phyloP scores from a whole-genome alignment of 2,329 filamentous ascomycete species.

The Penicillium janthinellum region DNA sequence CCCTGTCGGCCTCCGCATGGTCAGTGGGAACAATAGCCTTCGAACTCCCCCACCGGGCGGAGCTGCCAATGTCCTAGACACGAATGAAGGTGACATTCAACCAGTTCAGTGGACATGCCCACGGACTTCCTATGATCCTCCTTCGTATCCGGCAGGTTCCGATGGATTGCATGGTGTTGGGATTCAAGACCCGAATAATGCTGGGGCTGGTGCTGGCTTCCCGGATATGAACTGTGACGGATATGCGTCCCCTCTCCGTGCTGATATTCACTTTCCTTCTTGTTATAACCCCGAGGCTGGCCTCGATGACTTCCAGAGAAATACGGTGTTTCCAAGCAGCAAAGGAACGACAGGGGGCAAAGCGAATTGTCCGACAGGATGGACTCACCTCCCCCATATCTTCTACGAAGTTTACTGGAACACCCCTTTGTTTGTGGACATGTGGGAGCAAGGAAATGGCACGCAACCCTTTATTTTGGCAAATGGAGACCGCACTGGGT shows the following conservation, averaged over 20 bases:
- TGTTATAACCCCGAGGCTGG: slow-evolving; percentile 19
- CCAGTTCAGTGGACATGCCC: slow-evolving; percentile 22
- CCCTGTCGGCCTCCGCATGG: slow-evolving; percentile 70
- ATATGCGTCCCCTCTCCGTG: slow-evolving; percentile 17
- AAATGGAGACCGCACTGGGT: slow-evolving; percentile 19
- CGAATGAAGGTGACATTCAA: slow-evolving; percentile 17
- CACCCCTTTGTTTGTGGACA: slow-evolving; percentile 12
- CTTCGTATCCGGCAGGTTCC: slow-evolving; percentile 15
- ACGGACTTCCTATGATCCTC: slow-evolving; percentile 12
- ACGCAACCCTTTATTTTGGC: slow-evolving; percentile 17
- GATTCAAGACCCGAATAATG: slow-evolving; percentile 19
- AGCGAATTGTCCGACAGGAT: slow-evolving; percentile 16
- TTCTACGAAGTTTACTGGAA: slow-evolving; percentile 24
- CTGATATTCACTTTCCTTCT: slow-evolving; percentile 22
- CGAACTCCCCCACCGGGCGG: slow-evolving; percentile 50
- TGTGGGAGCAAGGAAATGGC: slow-evolving; percentile 14
- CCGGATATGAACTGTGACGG: slow-evolving; percentile 24
- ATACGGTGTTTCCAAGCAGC: slow-evolving; percentile 16
- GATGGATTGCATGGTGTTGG: slow-evolving; percentile 20
- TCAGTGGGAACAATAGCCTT: slow-evolving; percentile 60
- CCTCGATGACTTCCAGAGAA: slow-evolving; percentile 11
- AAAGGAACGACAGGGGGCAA: slow-evolving; percentile 16
- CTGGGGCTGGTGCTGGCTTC: slow-evolving; percentile 18
- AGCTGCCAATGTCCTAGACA: slow-evolving; percentile 39
- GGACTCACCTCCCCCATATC: slow-evolving; percentile 19